Percentiles rank a stretch among this genome's conserved stretches.
These are phyloP conservation scores for Trichoderma gracile DNA, from an alignment of 2,329 filamentous ascomycete genomes.

Conservation along the genomic window DNA sequence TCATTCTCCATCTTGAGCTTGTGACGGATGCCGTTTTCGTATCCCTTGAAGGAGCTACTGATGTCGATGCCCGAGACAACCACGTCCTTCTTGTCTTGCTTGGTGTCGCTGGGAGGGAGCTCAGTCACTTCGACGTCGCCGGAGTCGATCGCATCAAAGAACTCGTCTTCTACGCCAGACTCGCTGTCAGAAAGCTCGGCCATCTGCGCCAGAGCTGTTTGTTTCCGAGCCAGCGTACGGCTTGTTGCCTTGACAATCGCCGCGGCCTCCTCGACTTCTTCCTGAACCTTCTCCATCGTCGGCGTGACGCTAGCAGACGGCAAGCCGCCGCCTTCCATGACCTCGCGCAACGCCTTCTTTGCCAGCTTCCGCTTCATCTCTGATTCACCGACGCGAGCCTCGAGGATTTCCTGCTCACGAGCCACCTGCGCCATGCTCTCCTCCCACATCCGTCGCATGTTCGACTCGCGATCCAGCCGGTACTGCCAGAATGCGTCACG, in stretches of 20 bases:
- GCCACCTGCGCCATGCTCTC: conserved; percentile 99
- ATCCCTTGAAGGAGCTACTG: conserved; percentile 77
- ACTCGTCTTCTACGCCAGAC: conserved; percentile 82
- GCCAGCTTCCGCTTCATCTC: conserved; percentile 88
- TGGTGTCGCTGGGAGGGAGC: conserved; percentile 55
- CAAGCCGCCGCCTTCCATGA: conserved; percentile 60
- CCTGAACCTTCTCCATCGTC: conserved; percentile 36
- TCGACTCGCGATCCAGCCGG: conserved; percentile 83
- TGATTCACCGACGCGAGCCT: conserved; percentile 82
- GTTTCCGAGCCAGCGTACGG: conserved; percentile 53
- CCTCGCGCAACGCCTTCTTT: conserved; percentile 85
- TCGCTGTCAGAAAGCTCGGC: conserved; percentile 77
- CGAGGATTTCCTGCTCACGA: conserved; percentile 86
- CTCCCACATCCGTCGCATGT: conserved; percentile 95
- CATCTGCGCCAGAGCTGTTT: conserved; percentile 68
- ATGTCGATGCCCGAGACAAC: conserved; percentile 60
- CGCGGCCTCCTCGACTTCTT: conserved; percentile 36
- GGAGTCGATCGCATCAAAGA: conserved; percentile 95
- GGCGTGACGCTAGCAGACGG: conserved; percentile 36
- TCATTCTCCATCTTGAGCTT: conserved; percentile 88
- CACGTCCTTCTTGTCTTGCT: conserved; percentile 46
- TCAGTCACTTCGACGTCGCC: conserved; percentile 82
- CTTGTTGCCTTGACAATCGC: conserved; percentile 42
- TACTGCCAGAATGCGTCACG: conserved; percentile 98
- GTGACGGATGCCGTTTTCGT: conserved; percentile 82